Evolutionary conservation across 257 asterid genomes (phyloP), one percentile per base, ranked within the genome.

Genomic region (Ajuga chamaepitys): DNA sequence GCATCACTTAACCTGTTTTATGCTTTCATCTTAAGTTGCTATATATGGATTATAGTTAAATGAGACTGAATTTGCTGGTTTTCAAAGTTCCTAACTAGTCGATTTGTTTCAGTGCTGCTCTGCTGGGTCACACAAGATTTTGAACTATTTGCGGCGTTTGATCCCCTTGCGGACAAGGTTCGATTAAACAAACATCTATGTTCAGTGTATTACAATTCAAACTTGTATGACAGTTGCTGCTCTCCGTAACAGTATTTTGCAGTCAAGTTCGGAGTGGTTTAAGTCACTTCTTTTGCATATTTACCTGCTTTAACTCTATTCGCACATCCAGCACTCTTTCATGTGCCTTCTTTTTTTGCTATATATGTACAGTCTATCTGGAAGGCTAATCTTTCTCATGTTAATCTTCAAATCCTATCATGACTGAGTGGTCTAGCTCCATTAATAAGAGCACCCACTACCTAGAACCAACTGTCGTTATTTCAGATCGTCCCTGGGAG

Each of bases 141-240:
- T 63, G 99, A 94, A 73, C 88, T 90, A 25, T 94, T 90, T 77
- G 99, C 96, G 21, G 95, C 96, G 62, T 94, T 94, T 79, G 99
- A 94, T 84, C 99, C 99, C 67, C 93, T 94, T n/a, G 99, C 98
- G 21, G 99, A 94, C 88, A 94, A 94, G 99, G 98, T 90, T 64
- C 21, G 85, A 34, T 64, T 42, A 24, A 72, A 55, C 58, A n/a
- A 20, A 69, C 46, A 28, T 59, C 30, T 68, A 22, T 28, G 48
- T 60, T 38, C 21, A 62, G 14, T 64, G 7, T 40, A 35, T 21
- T 9, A 50, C 24, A 37, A 4, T 4, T 30, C 37, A 30, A 30
- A 30, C 2, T 30, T 8, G 37, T 30, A 30, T 1, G 37, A 30
- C 7, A 8, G 37, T 4, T 41, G 44, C 30, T 44, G 38, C 24